Percentiles rank a stretch among this genome's conserved stretches.
These are phyloP conservation scores for Candida nanaspora DNA, from an alignment of 805 yeast genomes.

Conservation along the genomic window DNA sequence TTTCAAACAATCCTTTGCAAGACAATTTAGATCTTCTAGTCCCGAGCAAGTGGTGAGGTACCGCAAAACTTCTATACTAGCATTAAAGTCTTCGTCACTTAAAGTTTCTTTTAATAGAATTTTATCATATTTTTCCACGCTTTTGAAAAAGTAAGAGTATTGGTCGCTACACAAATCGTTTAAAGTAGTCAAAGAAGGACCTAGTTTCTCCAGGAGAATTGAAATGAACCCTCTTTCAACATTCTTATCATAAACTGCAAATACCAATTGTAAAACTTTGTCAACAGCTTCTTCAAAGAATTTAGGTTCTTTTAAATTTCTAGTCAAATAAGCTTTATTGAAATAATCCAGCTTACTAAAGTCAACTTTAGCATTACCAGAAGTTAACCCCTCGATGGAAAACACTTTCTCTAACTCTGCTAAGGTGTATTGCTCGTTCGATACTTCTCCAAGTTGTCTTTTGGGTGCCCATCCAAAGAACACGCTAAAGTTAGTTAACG, in stretches of 20 bases:
- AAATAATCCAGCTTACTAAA: slow-evolving; percentile 67
- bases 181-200: slow-evolving; percentile 43
- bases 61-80: background rate
- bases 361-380: slow-evolving; percentile 90
- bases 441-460: slow-evolving; percentile 39
- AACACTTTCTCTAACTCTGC: slow-evolving; percentile 49
- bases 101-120: background rate
- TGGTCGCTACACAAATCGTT: slow-evolving; percentile 39
- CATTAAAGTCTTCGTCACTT: background rate
- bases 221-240: slow-evolving; percentile 26
- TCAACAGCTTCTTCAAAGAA: slow-evolving; percentile 31
- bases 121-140: slow-evolving; percentile 1
- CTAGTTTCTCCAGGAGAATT: slow-evolving; percentile 35
- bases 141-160: slow-evolving; percentile 43
- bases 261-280: slow-evolving; percentile 17
- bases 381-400: slow-evolving; percentile 67
- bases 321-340: slow-evolving; percentile 61
- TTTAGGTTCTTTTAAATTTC: slow-evolving; percentile 31
- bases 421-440: slow-evolving; percentile 45
- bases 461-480: slow-evolving; percentile 94
- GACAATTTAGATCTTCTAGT: too few species aligned
- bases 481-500: slow-evolving; percentile 79
- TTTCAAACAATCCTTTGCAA: background rate
- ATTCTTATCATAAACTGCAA: slow-evolving; percentile 6
- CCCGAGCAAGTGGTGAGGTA: too few species aligned